Conservation (phyloP, 2,329 filamentous ascomycete genomes). For the Claviceps sorghi region DNA sequence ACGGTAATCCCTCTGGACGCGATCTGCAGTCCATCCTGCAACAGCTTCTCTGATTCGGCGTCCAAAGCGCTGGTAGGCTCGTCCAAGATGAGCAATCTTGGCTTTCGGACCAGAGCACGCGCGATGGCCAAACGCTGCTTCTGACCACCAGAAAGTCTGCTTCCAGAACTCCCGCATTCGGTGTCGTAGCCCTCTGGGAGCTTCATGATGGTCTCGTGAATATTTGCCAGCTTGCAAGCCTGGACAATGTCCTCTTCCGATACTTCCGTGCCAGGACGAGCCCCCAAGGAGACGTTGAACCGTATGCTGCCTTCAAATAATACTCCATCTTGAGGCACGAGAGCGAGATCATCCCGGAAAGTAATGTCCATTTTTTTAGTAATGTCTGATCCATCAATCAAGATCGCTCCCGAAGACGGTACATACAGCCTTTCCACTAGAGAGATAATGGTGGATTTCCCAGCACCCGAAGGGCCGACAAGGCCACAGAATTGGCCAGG, state of each 20-base stretch:
- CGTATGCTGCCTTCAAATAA: conserved; percentile 34
- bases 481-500: conserved; percentile 10
- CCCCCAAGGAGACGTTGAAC: conserved; percentile 35
- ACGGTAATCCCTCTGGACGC: conserved; percentile 26
- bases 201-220: conserved; percentile 41
- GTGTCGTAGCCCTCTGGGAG: conserved; percentile 45
- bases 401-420: conserved; percentile 32
- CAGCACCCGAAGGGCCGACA: conserved; percentile 31
- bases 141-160: conserved; percentile 54
- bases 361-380: conserved; percentile 20
- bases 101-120: conserved; percentile 48
- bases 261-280: conserved; percentile 33
- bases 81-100: conserved; percentile 45
- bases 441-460: conserved; percentile 31
- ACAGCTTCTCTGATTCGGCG: conserved; percentile 27
- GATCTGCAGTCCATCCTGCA: conserved; percentile 43
- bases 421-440: conserved; percentile 40
- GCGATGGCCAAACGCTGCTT: conserved; percentile 56
- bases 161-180: conserved; percentile 45
- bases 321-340: conserved; percentile 35
- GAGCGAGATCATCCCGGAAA: conserved; percentile 30
- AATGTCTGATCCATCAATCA: conserved; percentile 26
- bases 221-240: conserved; percentile 49
- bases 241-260: conserved; percentile 42
- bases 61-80: conserved; percentile 46